phyloP scores from a whole-genome alignment of 1,284 basidiomycete genomes.

The Microbotryum scabiosae region DNA sequence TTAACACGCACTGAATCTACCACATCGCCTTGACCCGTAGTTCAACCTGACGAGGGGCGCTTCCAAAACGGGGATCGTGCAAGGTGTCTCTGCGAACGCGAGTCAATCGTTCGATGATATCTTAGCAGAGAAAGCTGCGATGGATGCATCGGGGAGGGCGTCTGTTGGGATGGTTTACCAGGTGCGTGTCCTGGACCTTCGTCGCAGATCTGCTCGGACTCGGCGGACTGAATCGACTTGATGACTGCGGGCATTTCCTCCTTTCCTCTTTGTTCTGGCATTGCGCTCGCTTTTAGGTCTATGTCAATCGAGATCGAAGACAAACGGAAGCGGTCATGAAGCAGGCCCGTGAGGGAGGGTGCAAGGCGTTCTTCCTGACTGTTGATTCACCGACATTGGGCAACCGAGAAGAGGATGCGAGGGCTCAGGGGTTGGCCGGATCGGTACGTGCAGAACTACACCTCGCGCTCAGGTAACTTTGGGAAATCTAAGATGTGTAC shows the following conservation, averaged over 20 bases:
- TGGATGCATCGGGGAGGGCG: conserved; percentile 35
- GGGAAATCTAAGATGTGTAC: conserved; percentile 2
- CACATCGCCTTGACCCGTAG: conserved; percentile 25
- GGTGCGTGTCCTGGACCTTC: conserved; percentile 10
- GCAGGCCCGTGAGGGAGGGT: conserved; percentile 39
- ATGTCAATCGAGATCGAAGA: conserved; percentile 40
- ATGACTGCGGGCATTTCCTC: neutral
- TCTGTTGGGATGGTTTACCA: conserved; percentile 37
- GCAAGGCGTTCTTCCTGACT: conserved; percentile 44
- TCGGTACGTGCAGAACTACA: conserved; percentile 18
- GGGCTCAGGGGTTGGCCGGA: neutral
- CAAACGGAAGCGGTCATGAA: conserved; percentile 40
- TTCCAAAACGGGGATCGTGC: conserved; percentile 37
- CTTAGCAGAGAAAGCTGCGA: conserved; percentile 31
- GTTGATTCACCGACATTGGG: conserved; percentile 44
- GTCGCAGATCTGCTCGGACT: too few relatives aligned
- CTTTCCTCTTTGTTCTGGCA: conserved; percentile 12
- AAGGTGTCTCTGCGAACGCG: conserved; percentile 44
- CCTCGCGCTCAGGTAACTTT: too few relatives aligned
- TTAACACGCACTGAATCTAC: too few relatives aligned
- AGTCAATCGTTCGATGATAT: conserved; percentile 46
- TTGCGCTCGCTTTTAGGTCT: conserved; percentile 36
- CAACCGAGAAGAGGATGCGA: conserved; percentile 36
- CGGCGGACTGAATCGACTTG: conserved; percentile 25
- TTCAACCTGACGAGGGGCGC: conserved; percentile 44